phyloP scores from a whole-genome alignment of 148 eudicot species.

The Beta vulgaris region DNA sequence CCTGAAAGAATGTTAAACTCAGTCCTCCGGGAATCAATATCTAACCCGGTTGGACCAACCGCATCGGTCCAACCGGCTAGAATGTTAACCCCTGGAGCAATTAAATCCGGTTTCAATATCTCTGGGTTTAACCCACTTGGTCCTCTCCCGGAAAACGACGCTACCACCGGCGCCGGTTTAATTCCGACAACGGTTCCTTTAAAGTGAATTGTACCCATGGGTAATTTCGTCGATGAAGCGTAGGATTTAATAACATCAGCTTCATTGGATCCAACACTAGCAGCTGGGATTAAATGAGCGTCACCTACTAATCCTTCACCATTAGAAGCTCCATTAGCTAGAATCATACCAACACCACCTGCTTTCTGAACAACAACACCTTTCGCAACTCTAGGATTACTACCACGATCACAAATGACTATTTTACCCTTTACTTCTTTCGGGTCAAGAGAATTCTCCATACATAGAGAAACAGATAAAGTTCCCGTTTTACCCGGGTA shows the following conservation, averaged over 20 bases:
- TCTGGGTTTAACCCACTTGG: slow-evolving; percentile 93
- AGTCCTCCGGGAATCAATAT: slow-evolving; percentile 52
- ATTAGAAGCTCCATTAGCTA: slow-evolving; percentile 66
- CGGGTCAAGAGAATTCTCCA: slow-evolving; percentile 87
- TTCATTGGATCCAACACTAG: slow-evolving; percentile 68
- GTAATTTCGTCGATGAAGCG: slow-evolving; percentile 23
- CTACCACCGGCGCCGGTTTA: slow-evolving; percentile 89
- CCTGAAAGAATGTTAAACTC: slow-evolving; percentile 92
- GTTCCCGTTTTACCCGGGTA: slow-evolving; percentile 86
- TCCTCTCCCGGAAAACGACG: slow-evolving; percentile 81
- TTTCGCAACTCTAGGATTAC: slow-evolving; percentile 84
- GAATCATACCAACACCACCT: slow-evolving; percentile 95
- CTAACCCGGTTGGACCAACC: slow-evolving; percentile 79
- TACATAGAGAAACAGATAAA: slow-evolving; percentile 72
- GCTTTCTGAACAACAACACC: slow-evolving; percentile 86
- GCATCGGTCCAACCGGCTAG: slow-evolving; percentile 88
- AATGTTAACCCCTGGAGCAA: slow-evolving; percentile 95
- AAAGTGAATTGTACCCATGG: slow-evolving; percentile 59
- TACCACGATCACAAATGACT: slow-evolving; percentile 87
- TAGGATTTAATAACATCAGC: slow-evolving; percentile 66
- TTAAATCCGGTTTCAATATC: slow-evolving; percentile 82
- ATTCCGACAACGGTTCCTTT: slow-evolving; percentile 70
- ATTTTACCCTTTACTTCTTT: slow-evolving; percentile 67
- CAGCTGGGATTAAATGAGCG: slow-evolving; percentile 79
- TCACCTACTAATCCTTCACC: slow-evolving; percentile 95